Percentiles rank a stretch among this genome's conserved stretches.
phyloP scores from a whole-genome alignment of 495 filamentous ascomycete genomes.

The Xylaria palmicola region DNA sequence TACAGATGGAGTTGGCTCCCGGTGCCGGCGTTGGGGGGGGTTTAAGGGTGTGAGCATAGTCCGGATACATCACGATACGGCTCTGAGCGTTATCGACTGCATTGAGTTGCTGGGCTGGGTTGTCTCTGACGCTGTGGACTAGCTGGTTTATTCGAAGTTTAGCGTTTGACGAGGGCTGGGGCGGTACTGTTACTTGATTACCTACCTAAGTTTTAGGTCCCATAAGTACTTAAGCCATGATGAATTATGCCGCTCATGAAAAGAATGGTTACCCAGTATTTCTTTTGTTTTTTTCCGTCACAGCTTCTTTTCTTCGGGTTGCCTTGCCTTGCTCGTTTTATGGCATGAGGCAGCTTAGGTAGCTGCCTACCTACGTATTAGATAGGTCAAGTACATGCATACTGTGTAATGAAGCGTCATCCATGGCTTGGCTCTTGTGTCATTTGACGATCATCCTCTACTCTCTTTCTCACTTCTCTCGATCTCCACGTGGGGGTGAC shows the following conservation, averaged over 20 bases:
- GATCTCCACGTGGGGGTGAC: too few relatives aligned
- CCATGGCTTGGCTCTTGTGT: background rate
- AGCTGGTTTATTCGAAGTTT: background rate
- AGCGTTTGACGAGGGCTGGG: background rate
- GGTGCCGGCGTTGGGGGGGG: background rate
- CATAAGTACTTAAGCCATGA: too few relatives aligned
- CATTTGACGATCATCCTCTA: background rate
- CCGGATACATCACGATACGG: background rate
- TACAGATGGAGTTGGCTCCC: background rate
- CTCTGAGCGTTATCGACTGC: background rate
- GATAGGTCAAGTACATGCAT: too few relatives aligned
- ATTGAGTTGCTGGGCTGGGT: background rate
- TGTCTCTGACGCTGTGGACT: background rate
- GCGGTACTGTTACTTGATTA: background rate
- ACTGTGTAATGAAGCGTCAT: background rate
- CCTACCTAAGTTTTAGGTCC: too few relatives aligned
- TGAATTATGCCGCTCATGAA: conserved; percentile 4
- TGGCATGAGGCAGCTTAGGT: too few relatives aligned
- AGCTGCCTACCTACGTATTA: too few relatives aligned
- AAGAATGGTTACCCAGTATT: background rate
- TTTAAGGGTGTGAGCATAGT: background rate
- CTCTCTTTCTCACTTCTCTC: too few relatives aligned
- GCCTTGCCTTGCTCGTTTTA: too few relatives aligned
- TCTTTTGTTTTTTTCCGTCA: too few relatives aligned
- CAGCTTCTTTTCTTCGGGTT: too few relatives aligned